Conservation (phyloP, 352 stramenopile genomes). For the Phytophthora colocasiae region DNA sequence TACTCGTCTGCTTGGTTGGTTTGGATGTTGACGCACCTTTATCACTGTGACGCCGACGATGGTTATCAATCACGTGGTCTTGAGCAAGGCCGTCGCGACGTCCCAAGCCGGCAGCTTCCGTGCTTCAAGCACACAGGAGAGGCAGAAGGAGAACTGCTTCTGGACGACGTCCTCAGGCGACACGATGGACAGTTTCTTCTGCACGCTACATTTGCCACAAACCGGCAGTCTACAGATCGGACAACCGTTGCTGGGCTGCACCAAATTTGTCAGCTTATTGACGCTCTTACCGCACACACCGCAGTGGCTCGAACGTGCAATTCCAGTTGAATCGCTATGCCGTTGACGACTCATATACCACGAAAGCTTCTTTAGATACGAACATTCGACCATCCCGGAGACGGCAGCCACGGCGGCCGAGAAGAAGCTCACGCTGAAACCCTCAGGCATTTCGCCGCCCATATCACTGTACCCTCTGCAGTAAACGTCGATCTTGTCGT, state of each 20-base stretch:
- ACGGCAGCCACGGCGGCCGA: slow-evolving; percentile 42
- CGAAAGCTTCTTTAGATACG: slow-evolving; percentile 67
- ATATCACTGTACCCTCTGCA: slow-evolving; percentile 54
- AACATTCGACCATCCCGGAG: slow-evolving; percentile 53
- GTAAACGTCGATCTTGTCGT: slow-evolving; percentile 57
- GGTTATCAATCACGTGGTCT: slow-evolving; percentile 19
- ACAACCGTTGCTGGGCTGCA: slow-evolving; percentile 33
- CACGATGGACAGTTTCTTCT: slow-evolving; percentile 52
- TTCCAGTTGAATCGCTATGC: slow-evolving; percentile 11
- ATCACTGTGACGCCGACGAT: not conserved
- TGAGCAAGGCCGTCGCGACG: slow-evolving; percentile 42
- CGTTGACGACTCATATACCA: slow-evolving; percentile 51
- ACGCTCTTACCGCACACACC: slow-evolving; percentile 38
- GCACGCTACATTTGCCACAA: slow-evolving; percentile 55
- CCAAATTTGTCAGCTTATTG: slow-evolving; percentile 29
- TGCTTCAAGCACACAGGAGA: slow-evolving; percentile 55
- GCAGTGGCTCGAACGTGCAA: slow-evolving; percentile 26
- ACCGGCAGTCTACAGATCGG: slow-evolving; percentile 42
- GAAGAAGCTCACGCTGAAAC: slow-evolving; percentile 48
- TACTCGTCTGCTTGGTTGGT: not conserved
- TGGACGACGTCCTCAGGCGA: slow-evolving; percentile 44
- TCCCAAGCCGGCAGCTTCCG: slow-evolving; percentile 48
- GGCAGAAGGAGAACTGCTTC: slow-evolving; percentile 61
- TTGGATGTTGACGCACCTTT: slow-evolving; percentile 3
- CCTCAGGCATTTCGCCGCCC: slow-evolving; percentile 48